Base-by-base conservation (phyloP, 1,139 yeast genomes). In the Arxiozyma bovina region DNA sequence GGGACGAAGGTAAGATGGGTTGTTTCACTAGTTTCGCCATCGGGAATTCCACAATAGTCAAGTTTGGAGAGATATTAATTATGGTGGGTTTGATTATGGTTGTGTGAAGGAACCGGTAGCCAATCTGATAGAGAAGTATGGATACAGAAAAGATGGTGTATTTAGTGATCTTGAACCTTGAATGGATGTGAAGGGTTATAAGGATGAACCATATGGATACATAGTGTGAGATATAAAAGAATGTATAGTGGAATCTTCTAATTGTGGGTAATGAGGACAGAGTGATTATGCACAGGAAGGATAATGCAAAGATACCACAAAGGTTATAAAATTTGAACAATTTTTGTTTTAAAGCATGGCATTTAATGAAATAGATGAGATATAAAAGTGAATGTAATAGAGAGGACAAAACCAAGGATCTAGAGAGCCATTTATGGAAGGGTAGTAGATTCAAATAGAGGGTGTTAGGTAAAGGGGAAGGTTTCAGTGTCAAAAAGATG, bases 401-500 rank as follows among this genome's bases (percentile, higher is more conserved):
- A 0, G 81, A 79, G 45, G 80, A 70, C 0, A 77, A 60, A 0
- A 86, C 74, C 4, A 85, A 78, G 1, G 84, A 57, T 58, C 97
- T 73, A 1, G 94, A 83, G 0, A 86, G 68, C 96, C 96, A 88
- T 67, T 87, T 88, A 70, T 90, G 97, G 17, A 87, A 64, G 15
- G 74, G 74, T 7, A 88, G 63, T 17, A 82, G 68, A 45, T 78
- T 74, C 55, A 87, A 69, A 62, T 87, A 88, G 53, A 77, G 73
- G 15, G 81, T 78, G 21, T 75, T 68, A 1, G 82, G 79, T 51
- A 81, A 65, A 17, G 82, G 79, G 1, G 81, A 75, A 2, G 95
- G 90, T 52, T 87, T 73, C 41, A 86, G 63, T 0, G 83, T 79
- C 18, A 89, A 67, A 51, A 82, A 75, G 15, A 87, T 71, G 54